Base-by-base conservation (phyloP, 2,329 filamentous ascomycete species). In the Apiospora koreana region DNA sequence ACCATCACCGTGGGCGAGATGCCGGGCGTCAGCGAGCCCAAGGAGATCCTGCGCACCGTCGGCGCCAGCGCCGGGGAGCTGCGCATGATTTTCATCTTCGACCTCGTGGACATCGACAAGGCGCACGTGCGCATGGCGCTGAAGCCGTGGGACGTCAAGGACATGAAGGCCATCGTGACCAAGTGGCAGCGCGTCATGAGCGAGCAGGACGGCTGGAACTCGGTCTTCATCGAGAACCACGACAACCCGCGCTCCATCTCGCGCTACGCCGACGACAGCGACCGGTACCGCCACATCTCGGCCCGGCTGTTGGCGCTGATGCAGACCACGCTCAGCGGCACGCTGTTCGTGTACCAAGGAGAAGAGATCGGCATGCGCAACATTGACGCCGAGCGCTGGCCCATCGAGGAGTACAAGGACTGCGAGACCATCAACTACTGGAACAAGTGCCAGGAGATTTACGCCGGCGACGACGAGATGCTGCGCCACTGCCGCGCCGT, bases 1-100 rank as follows among this genome's bases (percentile, higher is more conserved):
- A 87, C 89, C n/a, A 88, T 93, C 79, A 93, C 90, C 0, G 91
- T 93, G 0, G 92, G 92, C 66, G 92, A 94, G 79, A 86, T 92
- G 35, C 89, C 91, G 0, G 81, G 87, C 74, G 91, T 90, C 0
- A 89, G 87, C 0, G 86, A 91, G 69, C 83, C 86, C 38, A 78
- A 80, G 3, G 83, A 87, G 46, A 89, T 92, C 1, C 79, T 92
- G 9, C 77, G 83, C 23, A 92, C 91, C 72, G 88, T 92, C 18
- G 85, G 86, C 3, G 85, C 87, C 0, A 80, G 84, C 38, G 86
- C 88, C 69, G 85, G 86, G 71, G 87, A 92, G 78, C 80, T 93
- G 66, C 87, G 89, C 76, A 93, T 93, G 91, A 88, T 92, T 1
- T 93, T 93, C 79, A 88, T 90, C 73, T 90, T 91, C 72, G 88